These are phyloP conservation scores for Clonostachys byssicola DNA, from an alignment of 2,329 filamentous ascomycete species.

Conservation along the genomic window DNA sequence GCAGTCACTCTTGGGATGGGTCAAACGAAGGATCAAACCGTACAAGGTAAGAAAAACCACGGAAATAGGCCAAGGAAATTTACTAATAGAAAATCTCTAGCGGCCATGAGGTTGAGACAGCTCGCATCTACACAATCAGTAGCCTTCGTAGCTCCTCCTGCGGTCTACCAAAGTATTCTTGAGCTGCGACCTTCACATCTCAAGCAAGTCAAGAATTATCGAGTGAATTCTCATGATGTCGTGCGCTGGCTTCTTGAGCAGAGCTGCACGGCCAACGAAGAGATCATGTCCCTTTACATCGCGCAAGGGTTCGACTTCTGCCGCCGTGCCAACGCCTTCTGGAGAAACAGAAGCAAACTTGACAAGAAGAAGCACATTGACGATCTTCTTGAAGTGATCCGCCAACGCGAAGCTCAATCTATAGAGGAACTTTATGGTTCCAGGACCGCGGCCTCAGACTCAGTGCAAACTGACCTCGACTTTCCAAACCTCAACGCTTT, in stretches of 20 bases:
- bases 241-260: constrained; percentile 60
- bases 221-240: constrained; percentile 10
- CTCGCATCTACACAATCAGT: constrained; percentile 51
- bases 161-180: constrained; percentile 58
- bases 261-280: constrained; percentile 55
- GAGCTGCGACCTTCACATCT: constrained; percentile 24
- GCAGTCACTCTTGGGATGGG: constrained; percentile 53
- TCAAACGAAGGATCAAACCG: constrained; percentile 56
- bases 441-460: no score
- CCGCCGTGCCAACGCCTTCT: constrained; percentile 42
- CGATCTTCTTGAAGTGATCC: constrained; percentile 2
- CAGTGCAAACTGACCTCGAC: no score
- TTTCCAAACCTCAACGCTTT: not conserved
- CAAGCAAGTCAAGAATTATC: not conserved
- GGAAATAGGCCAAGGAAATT: not conserved
- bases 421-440: not conserved
- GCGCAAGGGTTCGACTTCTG: constrained; percentile 60
- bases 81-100: constrained; percentile 20
- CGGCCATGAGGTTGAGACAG: constrained; percentile 62
- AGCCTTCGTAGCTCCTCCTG: constrained; percentile 50
- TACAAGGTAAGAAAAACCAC: constrained; percentile 43
- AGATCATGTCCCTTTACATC: constrained; percentile 53
- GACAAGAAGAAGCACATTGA: constrained; percentile 18
- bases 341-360: constrained; percentile 23
- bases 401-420: constrained; percentile 37